Base-by-base conservation (phyloP, 352 stramenopile genomes). In the Pythium guiyangense region DNA sequence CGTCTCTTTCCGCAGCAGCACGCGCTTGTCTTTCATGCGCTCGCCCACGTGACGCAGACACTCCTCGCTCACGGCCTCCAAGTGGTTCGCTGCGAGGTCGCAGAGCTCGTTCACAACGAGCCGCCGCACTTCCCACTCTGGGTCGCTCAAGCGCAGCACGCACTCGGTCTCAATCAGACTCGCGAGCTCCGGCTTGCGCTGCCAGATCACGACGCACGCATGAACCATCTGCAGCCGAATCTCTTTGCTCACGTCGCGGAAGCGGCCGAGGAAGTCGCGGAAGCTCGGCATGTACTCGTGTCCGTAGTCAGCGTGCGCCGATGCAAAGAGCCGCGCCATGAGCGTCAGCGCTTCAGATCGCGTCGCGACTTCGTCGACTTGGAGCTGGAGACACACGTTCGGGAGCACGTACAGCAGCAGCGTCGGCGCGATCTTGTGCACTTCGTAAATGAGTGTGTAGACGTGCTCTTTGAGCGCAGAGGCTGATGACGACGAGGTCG, bases 21-120 rank as follows among this genome's bases (percentile, higher is more conserved):
- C 76, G 49, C 82, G 90, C 54, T 96, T 96, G 63, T 96, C 86
- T 56, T 94, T 94, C 83, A 96, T 91, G 11, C 86, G 82, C 54
- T 96, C 86, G 18, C 84, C 86, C 9, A 94, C 78, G 49, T 84
- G 69, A 3, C 77, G 74, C 4, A 96, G 69, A 45, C 78, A 88
- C 15, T 82, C 67, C 34, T 88, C 77, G 44, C 71, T 85, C 14
- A 94, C 76, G 25, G 73, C 49, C n/a, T 81, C 71, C 37, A 96
- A 60, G n/a, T 60, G 64, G 54, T 87, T 91, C 5, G 76, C 81
- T 2, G 84, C 81, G 12, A 94, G 73, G 49, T 96, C 86, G 54
- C 86, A 96, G 22, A 94, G 52, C 54, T 92, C 86, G 48, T 88
- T 86, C 6, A 96, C 83, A 3, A 79, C 78, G 17, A 84, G 62